Evolutionary conservation across 228 moss, liverwort and hornwort species (phyloP), one percentile per base, ranked within the genome.

Genomic region (Sphagnum fallax): DNA sequence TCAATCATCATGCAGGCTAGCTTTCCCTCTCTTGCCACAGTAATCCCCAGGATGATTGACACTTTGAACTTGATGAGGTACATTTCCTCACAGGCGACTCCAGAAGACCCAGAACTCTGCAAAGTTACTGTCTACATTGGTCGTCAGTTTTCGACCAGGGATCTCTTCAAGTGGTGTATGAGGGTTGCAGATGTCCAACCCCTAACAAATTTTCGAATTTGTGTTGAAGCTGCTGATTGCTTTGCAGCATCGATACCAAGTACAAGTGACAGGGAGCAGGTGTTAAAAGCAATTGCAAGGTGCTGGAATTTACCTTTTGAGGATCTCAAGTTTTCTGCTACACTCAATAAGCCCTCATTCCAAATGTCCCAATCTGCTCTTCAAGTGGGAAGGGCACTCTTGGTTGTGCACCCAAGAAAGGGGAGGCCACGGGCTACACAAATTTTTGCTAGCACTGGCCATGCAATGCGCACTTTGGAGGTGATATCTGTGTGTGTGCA

Each of bases 141-240:
- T 63, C 89, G 91, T 72, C 93, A 91, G 75, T 98, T 93, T 71
- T 98, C 97, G 69, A 90, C 89, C 48, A 90, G 97, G 77, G 97
- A 98, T 75, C 84, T 98, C 53, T 81, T 98, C 11, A 98, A 93
- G 67, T 98, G 91, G 93, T 91, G 93, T 66, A 70, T 70, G 62
- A 88, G 97, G 72, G 70, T 93, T 61, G 79, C 75, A 48, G 71
- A 32, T 32, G 32, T 32, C 32, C 32, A 32, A 32, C 32, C 32
- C 32, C 32, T 32, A 32, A 32, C 32, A 32, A 32, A 32, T 32
- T 32, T 32, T 32, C 32, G 32, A 32, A 32, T 32, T 32, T 32
- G 32, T 32, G 32, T 32, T 32, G 32, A 32, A 32, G 93, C 91
- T 48, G 87, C 89, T 5, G 97, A 98, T 73, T 91, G 93, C 79